Conservation (phyloP, 345 rosid genomes). For the Salix viminalis region DNA sequence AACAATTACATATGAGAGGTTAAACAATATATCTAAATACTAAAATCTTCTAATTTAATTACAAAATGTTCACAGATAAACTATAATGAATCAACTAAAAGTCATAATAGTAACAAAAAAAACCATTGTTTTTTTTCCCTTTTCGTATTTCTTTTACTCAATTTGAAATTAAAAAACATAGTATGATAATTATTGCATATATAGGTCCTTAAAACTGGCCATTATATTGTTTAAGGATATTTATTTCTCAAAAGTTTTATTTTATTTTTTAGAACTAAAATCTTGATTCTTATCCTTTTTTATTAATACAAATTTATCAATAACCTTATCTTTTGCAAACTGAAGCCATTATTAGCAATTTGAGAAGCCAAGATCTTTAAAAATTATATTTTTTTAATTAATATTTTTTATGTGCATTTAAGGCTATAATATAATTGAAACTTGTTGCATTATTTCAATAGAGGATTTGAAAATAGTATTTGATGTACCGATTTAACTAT, state of each 20-base stretch:
- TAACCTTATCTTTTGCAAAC: constrained; percentile 52
- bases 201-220: constrained; percentile 64
- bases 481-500: constrained; percentile 65
- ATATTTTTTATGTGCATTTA: constrained; percentile 29
- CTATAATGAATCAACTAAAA: no score
- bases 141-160: not conserved
- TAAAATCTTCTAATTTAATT: no score
- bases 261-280: constrained; percentile 39
- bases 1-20: no score
- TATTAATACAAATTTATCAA: constrained; percentile 55
- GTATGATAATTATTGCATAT: constrained; percentile 82
- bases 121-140: not conserved
- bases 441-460: constrained; percentile 52
- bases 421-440: constrained; percentile 97
- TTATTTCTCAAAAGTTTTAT: constrained; percentile 53
- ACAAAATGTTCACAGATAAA: no score
- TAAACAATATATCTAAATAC: no score
- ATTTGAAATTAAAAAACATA: constrained; percentile 65
- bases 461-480: constrained; percentile 42
- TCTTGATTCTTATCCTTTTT: constrained; percentile 52
- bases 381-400: not conserved
- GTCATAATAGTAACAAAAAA: no score
- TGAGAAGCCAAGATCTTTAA: no score
- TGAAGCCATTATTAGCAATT: constrained; percentile 44
- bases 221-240: constrained; percentile 57